Conservation (phyloP, 1,284 basidiomycete genomes). For the Trametes sp. region DNA sequence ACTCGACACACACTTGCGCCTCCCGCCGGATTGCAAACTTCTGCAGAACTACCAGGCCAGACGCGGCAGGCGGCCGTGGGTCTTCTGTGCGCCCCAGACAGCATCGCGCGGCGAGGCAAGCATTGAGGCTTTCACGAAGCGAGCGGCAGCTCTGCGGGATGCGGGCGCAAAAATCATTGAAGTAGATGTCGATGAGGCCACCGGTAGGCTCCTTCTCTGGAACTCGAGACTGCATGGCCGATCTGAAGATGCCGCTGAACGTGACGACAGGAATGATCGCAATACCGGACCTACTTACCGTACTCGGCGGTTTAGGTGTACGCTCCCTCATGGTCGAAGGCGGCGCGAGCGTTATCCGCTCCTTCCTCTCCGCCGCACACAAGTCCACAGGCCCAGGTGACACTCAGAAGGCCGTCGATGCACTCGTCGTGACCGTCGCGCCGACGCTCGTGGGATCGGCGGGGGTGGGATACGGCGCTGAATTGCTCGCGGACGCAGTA, state of each 20-base stretch:
- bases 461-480: conserved; percentile 66
- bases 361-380: conserved; percentile 64
- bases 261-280: conserved; percentile 51
- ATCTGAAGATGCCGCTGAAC: neutral
- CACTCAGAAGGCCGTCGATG: conserved; percentile 56
- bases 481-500: conserved; percentile 34
- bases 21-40: conserved; percentile 76
- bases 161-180: conserved; percentile 63
- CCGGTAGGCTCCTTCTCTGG: neutral
- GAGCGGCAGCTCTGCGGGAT: conserved; percentile 49
- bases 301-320: conserved; percentile 63
- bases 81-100: conserved; percentile 57
- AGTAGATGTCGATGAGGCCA: conserved; percentile 37
- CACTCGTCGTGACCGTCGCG: conserved; percentile 83
- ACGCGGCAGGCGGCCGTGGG: conserved; percentile 77
- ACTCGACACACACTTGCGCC: conserved; percentile 80
- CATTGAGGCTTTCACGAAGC: conserved; percentile 46
- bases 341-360: conserved; percentile 83
- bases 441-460: conserved; percentile 80
- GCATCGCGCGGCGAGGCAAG: conserved; percentile 22
- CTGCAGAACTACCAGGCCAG: conserved; percentile 69
- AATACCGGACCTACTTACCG: conserved; percentile 58
- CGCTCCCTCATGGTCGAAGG: conserved; percentile 94
- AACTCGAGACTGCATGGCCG: neutral
- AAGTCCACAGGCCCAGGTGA: neutral